phyloP scores from a whole-genome alignment of 768 basidiomycete species.

The Leccinum rimulosum region DNA sequence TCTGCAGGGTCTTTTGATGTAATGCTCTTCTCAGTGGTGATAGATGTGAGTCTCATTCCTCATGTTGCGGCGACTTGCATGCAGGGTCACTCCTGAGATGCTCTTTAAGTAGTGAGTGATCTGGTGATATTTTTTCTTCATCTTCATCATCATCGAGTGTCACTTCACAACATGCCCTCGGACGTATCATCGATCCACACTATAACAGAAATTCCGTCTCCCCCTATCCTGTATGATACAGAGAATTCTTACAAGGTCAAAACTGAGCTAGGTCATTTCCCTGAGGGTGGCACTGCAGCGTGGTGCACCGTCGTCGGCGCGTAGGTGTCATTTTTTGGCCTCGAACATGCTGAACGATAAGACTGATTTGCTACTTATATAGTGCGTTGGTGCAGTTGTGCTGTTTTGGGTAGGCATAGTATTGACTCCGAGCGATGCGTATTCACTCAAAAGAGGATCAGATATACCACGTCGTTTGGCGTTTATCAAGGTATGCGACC shows the following conservation, averaged over 20 bases:
- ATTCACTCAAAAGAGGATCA: conserved; percentile 10
- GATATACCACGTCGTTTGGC: conserved; percentile 37
- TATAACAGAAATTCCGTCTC: background rate
- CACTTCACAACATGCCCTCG: conserved; percentile 4
- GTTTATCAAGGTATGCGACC: conserved; percentile 37
- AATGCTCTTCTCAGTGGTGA: background rate
- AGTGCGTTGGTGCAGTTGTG: conserved; percentile 34
- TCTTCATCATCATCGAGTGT: background rate
- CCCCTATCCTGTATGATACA: background rate
- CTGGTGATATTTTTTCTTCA: background rate
- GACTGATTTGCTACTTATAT: background rate
- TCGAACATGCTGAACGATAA: background rate
- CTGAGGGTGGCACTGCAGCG: conserved; percentile 28
- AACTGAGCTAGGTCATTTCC: conserved; percentile 13
- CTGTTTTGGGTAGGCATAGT: conserved; percentile 28
- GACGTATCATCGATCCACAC: conserved; percentile 4
- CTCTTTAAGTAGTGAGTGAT: background rate
- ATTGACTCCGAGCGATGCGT: background rate
- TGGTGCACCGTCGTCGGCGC: conserved; percentile 25
- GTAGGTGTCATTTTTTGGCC: conserved; percentile 6
- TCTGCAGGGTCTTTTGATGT: background rate
- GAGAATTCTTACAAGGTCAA: background rate
- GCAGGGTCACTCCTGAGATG: background rate
- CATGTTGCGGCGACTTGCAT: background rate
- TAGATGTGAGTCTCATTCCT: background rate